A percentile compares a stretch with the other conserved stretches of the same genome.
phyloP scores from a whole-genome alignment of 2,329 filamentous ascomycete species.

The Monilinia polystroma region DNA sequence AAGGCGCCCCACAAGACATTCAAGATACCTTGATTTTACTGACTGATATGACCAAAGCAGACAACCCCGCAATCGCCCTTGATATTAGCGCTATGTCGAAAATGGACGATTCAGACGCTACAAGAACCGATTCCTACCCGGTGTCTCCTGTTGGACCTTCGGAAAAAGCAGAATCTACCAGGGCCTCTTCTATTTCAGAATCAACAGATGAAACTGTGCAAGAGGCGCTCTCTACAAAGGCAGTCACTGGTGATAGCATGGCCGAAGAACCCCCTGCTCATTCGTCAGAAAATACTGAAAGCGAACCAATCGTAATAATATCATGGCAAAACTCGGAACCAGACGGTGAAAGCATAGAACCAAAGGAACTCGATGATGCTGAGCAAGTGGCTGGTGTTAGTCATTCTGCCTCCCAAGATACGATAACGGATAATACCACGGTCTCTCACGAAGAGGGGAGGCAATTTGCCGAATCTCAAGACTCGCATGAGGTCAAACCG shows the following conservation, averaged over 20 bases:
- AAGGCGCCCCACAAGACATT: conserved; percentile 29
- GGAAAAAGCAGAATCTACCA: conserved; percentile 59
- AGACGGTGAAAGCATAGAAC: background rate
- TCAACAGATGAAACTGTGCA: conserved; percentile 60
- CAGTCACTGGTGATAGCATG: conserved; percentile 13
- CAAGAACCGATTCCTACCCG: conserved; percentile 57
- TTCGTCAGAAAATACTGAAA: background rate
- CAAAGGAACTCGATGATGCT: background rate
- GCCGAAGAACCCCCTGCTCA: background rate
- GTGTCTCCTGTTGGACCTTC: conserved; percentile 56
- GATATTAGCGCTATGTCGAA: conserved; percentile 46
- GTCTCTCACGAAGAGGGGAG: background rate
- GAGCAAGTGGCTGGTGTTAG: background rate
- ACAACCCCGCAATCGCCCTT: conserved; percentile 57
- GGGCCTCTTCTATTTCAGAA: conserved; percentile 63
- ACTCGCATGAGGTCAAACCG: conserved; percentile 19
- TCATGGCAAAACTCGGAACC: background rate
- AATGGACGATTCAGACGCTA: conserved; percentile 39
- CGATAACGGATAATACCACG: background rate
- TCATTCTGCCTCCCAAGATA: background rate
- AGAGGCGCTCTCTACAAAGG: conserved; percentile 30
- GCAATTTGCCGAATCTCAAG: background rate
- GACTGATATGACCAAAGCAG: conserved; percentile 41
- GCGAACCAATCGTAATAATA: background rate
- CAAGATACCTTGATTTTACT: conserved; percentile 34